A percentile compares a stretch with the other conserved stretches of the same genome.
Conservation (phyloP, 345 rosid genomes). For the Brassica nigra region DNA sequence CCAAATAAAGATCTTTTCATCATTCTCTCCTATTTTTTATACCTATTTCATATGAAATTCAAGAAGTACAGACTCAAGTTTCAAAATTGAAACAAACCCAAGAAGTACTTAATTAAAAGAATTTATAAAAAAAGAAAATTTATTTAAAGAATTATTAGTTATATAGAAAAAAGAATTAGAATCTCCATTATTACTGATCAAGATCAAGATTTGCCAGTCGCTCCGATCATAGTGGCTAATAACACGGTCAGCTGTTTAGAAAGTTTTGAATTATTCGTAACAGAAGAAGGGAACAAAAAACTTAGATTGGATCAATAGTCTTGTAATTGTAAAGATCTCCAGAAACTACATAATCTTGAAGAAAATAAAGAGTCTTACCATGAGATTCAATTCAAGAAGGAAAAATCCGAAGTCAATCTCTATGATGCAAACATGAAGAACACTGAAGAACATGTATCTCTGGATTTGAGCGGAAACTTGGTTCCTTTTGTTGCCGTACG, state of each 20-base stretch:
- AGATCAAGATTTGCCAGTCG: too few relatives aligned
- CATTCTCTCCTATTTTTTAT: conserved; percentile 26
- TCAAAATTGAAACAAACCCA: conserved; percentile 1
- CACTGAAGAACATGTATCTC: not conserved
- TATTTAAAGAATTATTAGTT: not conserved
- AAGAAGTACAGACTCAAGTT: not conserved
- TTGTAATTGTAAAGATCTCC: not conserved
- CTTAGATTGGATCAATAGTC: too few relatives aligned
- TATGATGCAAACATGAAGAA: not conserved
- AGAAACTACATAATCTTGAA: not conserved
- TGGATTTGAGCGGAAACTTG: not conserved
- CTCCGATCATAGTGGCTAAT: too few relatives aligned
- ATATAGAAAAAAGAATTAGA: not conserved
- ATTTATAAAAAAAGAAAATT: not conserved
- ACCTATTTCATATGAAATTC: too few relatives aligned
- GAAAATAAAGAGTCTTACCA: not conserved
- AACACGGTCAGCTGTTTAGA: too few relatives aligned
- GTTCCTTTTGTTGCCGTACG: not conserved
- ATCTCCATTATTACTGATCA: conserved; percentile 1
- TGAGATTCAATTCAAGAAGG: not conserved
- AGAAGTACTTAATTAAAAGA: not conserved
- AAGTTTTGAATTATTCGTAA: too few relatives aligned
- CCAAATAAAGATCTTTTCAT: conserved; percentile 56
- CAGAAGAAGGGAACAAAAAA: too few relatives aligned
- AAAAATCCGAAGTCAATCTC: not conserved